These are phyloP conservation scores for Suillus tomentosus DNA, from an alignment of 768 basidiomycete species.

Conservation along the genomic window DNA sequence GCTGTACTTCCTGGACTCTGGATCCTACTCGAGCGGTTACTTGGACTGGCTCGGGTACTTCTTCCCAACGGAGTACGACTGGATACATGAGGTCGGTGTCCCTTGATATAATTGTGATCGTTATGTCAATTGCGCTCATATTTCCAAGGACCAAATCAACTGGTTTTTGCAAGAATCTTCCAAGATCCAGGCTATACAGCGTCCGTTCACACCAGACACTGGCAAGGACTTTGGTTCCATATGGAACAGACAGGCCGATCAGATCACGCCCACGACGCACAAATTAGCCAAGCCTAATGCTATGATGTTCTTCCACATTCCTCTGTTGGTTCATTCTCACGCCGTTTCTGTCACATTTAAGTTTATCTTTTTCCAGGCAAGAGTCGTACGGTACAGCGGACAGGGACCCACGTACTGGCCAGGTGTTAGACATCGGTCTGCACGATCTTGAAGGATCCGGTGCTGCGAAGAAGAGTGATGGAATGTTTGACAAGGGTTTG, in stretches of 20 bases:
- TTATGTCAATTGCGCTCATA: background rate
- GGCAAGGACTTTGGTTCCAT: constrained; percentile 65
- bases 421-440: constrained; percentile 68
- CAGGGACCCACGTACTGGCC: constrained; percentile 56
- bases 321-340: constrained; percentile 55
- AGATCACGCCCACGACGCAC: constrained; percentile 53
- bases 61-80: constrained; percentile 80
- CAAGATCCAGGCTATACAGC: constrained; percentile 70
- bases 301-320: constrained; percentile 98
- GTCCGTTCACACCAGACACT: constrained; percentile 83
- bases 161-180: constrained; percentile 90
- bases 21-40: constrained; percentile 65
- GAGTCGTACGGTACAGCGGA: constrained; percentile 79
- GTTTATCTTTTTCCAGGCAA: constrained; percentile 49
- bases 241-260: constrained; percentile 66
- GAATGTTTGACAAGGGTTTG: constrained; percentile 84
- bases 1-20: constrained; percentile 90
- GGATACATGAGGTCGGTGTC: constrained; percentile 63
- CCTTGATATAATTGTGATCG: background rate
- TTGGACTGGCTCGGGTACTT: constrained; percentile 61
- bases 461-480: constrained; percentile 68
- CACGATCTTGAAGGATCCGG: constrained; percentile 61
- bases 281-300: constrained; percentile 91
- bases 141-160: constrained; percentile 67
- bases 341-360: background rate